phyloP scores from a whole-genome alignment of 371 early-diverging fungal genomes.

The Dichotomocladium elegans region DNA sequence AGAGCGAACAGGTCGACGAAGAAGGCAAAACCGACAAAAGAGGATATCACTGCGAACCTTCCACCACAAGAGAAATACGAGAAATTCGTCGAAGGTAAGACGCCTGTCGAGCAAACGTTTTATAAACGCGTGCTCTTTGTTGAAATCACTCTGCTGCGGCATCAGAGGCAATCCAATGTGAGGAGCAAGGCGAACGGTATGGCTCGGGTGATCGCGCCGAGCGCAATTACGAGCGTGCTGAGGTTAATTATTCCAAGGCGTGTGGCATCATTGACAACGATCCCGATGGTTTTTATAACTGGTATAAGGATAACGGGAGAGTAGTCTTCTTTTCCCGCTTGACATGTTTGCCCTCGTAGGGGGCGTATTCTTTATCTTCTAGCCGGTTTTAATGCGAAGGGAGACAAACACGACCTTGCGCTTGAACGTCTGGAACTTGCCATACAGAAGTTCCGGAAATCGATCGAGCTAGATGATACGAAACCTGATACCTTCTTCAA shows the following conservation, averaged over 20 bases:
- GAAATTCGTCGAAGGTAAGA: conserved; percentile 46
- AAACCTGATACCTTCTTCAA: conserved; percentile 70
- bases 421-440: conserved; percentile 48
- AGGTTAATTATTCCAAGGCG: conserved; percentile 63
- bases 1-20: too few species aligned
- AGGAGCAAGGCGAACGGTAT: conserved; percentile 73
- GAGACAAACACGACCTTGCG: conserved; percentile 45
- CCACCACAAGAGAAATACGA: conserved; percentile 32
- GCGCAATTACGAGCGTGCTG: conserved; percentile 61
- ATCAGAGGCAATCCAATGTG: conserved; percentile 57
- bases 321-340: too few species aligned
- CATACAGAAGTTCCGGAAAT: conserved; percentile 52
- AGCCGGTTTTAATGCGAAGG: conserved; percentile 49
- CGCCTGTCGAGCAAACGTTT: conserved; percentile 30
- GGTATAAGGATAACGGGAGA: too few species aligned
- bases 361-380: conserved; percentile 66
- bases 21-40: conserved; percentile 18
- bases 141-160: not conserved
- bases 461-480: conserved; percentile 41
- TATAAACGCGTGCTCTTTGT: not conserved
- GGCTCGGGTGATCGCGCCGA: conserved; percentile 61
- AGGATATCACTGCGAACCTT: too few species aligned
- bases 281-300: conserved; percentile 66
- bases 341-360: conserved; percentile 23
- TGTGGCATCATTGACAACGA: conserved; percentile 50